phyloP scores from a whole-genome alignment of 2,329 filamentous ascomycete genomes.

The Clarireedia sp. region DNA sequence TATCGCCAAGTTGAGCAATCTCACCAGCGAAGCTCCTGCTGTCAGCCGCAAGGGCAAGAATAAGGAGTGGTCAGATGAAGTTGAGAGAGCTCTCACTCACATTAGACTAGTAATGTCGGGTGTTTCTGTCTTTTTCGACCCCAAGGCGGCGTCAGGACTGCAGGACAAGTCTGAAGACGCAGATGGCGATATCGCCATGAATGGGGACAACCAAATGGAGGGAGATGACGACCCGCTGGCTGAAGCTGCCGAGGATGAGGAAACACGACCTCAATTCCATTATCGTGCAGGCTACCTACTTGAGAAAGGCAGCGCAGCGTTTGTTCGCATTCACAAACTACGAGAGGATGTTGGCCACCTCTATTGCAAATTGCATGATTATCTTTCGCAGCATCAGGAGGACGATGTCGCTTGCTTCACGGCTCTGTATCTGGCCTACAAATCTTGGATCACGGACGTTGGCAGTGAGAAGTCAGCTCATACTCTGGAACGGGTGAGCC shows the following conservation, averaged over 20 bases:
- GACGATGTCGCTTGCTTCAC: conserved; percentile 97
- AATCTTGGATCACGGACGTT: conserved; percentile 95
- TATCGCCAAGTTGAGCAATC: conserved; percentile 61
- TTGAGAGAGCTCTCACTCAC: conserved; percentile 81
- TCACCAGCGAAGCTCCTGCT: conserved; percentile 74
- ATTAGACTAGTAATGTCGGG: conserved; percentile 85
- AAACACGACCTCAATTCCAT: conserved; percentile 76
- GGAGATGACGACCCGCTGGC: conserved; percentile 49
- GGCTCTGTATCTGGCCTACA: conserved; percentile 81
- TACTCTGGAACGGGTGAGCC: conserved; percentile 77
- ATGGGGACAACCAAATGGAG: conserved; percentile 42
- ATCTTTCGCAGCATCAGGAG: conserved; percentile 76
- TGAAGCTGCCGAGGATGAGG: conserved; percentile 67
- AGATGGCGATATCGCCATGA: conserved; percentile 38
- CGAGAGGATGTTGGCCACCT: conserved; percentile 73
- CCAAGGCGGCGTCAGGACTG: conserved; percentile 57
- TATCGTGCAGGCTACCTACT: conserved; percentile 86
- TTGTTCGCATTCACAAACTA: conserved; percentile 69
- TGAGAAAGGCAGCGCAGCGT: conserved; percentile 53
- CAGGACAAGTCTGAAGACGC: conserved; percentile 37
- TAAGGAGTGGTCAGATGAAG: conserved; percentile 98
- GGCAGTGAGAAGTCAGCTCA: conserved; percentile 94
- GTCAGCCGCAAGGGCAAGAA: conserved; percentile 91
- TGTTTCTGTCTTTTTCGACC: conserved; percentile 82
- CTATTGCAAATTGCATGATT: conserved; percentile 75